These are phyloP conservation scores for Vaccinium myrtillus DNA, from an alignment of 148 eudicot species.

Conservation along the genomic window DNA sequence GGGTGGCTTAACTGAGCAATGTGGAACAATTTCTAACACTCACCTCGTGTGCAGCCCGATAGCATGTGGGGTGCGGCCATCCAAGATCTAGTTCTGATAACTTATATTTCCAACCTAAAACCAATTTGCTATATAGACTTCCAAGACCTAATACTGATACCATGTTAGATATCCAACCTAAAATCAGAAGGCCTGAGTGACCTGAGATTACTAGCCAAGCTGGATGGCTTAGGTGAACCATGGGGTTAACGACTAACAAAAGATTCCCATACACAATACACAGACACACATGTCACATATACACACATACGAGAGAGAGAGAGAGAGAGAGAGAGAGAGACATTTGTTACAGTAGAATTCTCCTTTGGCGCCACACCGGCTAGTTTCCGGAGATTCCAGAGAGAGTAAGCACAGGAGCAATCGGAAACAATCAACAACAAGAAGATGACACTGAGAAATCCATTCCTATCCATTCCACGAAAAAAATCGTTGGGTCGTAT, in stretches of 20 bases:
- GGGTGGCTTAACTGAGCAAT: too few species aligned
- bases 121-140: too few species aligned
- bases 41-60: too few species aligned
- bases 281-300: neutral
- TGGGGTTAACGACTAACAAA: neutral
- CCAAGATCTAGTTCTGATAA: too few species aligned
- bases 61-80: too few species aligned
- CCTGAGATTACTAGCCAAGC: too few species aligned
- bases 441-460: constrained; percentile 29
- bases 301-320: neutral
- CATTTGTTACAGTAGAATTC: constrained; percentile 20
- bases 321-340: constrained; percentile 17
- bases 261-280: neutral
- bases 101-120: too few species aligned
- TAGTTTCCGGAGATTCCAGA: constrained; percentile 35
- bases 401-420: constrained; percentile 30
- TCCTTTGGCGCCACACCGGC: constrained; percentile 17
- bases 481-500: neutral
- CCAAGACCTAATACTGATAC: too few species aligned
- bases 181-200: too few species aligned
- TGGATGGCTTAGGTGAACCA: too few species aligned
- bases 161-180: too few species aligned
- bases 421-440: constrained; percentile 28
- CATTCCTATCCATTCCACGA: constrained; percentile 36
- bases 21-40: too few species aligned